Evolutionary conservation across 2,329 filamentous ascomycete genomes (phyloP).

Genomic region (Penicillium capsulatum): DNA sequence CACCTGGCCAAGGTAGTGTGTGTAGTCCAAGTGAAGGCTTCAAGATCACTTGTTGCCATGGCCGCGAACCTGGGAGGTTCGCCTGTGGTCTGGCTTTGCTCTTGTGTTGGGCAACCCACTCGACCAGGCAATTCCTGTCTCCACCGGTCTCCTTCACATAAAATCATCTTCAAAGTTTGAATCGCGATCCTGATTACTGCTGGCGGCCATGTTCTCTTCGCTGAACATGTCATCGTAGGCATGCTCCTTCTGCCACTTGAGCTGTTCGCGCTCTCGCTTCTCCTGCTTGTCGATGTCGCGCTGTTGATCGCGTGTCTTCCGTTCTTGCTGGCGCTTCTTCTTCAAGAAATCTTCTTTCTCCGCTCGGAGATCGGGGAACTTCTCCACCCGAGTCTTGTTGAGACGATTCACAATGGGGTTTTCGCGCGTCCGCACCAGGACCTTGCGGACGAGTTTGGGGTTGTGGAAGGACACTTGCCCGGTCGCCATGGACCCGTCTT

Average conservation of each 20-base stretch:
- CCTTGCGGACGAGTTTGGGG: conserved; percentile 71
- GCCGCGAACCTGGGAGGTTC: no score
- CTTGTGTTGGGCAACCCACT: no score
- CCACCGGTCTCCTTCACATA: conserved; percentile 72
- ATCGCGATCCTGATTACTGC: conserved; percentile 80
- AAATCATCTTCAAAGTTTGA: conserved; percentile 82
- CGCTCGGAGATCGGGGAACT: conserved; percentile 73
- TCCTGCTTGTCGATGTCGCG: conserved; percentile 41
- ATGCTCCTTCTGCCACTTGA: conserved; percentile 95
- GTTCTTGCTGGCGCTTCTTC: conserved; percentile 66
- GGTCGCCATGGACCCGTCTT: conserved; percentile 90
- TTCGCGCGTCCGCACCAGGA: conserved; percentile 74
- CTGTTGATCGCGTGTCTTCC: conserved; percentile 40
- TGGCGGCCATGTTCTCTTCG: conserved; percentile 70
- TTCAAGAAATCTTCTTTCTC: conserved; percentile 75
- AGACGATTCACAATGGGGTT: conserved; percentile 94
- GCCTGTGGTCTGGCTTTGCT: no score
- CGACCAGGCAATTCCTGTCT: no score
- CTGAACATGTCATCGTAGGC: conserved; percentile 90
- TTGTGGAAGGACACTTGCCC: conserved; percentile 96
- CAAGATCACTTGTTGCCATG: no score
- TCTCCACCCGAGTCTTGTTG: conserved; percentile 92
- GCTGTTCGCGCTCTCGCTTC: conserved; percentile 72
- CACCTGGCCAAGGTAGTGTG: no score
- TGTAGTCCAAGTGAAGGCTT: no score